phyloP scores from a whole-genome alignment of 202 grass and related monocot genomes.

The Zizania palustris region DNA sequence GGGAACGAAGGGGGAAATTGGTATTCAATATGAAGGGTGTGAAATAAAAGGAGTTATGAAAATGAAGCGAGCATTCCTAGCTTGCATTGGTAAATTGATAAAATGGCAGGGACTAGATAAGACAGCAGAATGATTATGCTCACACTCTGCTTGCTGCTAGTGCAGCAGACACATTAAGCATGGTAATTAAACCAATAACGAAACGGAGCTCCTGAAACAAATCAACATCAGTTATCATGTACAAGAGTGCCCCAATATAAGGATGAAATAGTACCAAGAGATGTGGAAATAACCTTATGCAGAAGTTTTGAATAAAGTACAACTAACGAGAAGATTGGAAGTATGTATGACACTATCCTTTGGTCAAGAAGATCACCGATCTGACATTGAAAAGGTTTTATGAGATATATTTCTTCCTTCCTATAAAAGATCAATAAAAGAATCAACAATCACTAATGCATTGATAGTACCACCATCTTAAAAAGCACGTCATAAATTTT shows the following conservation, averaged over 20 bases:
- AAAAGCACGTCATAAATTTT: constrained; percentile 1
- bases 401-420: constrained; percentile 12
- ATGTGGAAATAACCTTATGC: constrained; percentile 70
- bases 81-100: constrained; percentile 31
- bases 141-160: constrained; percentile 89
- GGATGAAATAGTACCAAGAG: constrained; percentile 21
- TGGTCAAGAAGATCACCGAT: constrained; percentile 77
- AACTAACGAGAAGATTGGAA: constrained; percentile 91
- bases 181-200: constrained; percentile 80
- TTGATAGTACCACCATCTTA: constrained; percentile 10
- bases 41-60: constrained; percentile 3
- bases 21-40: not conserved
- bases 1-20: not conserved
- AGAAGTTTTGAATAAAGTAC: constrained; percentile 95
- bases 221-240: constrained; percentile 18
- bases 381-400: constrained; percentile 52
- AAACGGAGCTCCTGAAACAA: constrained; percentile 87
- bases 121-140: constrained; percentile 33
- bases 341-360: constrained; percentile 73
- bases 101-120: constrained; percentile 31
- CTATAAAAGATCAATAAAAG: constrained; percentile 15
- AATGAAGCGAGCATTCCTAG: constrained; percentile 16
- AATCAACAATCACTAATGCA: constrained; percentile 23
- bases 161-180: constrained; percentile 89
- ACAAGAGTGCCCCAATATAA: not conserved